Evolutionary conservation across 2,329 filamentous ascomycete genomes (phyloP).

Genomic region (Penicillium sp.): DNA sequence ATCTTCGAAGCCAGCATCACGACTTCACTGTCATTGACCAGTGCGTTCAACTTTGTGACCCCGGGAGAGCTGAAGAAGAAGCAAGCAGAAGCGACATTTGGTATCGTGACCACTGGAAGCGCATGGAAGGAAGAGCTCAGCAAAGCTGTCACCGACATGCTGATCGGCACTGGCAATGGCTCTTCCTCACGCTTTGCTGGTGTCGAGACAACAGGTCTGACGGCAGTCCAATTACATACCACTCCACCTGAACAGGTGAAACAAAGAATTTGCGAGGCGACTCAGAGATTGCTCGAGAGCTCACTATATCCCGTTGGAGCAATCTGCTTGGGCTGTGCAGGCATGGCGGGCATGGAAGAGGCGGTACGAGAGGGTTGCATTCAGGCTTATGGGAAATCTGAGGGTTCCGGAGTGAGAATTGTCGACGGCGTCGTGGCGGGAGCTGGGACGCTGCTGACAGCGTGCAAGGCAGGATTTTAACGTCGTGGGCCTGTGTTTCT

Average conservation of each 20-base stretch:
- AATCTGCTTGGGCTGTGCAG: conserved; percentile 83
- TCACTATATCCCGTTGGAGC: conserved; percentile 55
- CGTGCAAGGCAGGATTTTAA: conserved; percentile 40
- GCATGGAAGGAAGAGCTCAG: conserved; percentile 75
- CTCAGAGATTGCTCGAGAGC: conserved; percentile 60
- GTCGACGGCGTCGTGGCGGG: conserved; percentile 64
- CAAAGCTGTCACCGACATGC: conserved; percentile 61
- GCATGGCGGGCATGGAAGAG: conserved; percentile 81
- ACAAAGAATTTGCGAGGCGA: conserved; percentile 65
- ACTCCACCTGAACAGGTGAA: conserved; percentile 63
- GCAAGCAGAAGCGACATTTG: conserved; percentile 58
- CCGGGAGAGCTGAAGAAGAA: conserved; percentile 28
- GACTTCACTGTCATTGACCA: conserved; percentile 57
- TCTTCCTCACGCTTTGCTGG: conserved; percentile 64
- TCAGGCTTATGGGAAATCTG: conserved; percentile 60
- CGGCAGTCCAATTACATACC: conserved; percentile 74
- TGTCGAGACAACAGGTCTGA: conserved; percentile 76
- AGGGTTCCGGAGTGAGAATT: conserved; percentile 62
- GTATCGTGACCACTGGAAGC: conserved; percentile 82
- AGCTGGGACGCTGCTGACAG: conserved; percentile 35
- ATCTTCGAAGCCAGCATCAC: conserved; percentile 85
- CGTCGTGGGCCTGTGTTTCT: neutral
- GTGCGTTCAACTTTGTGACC: conserved; percentile 36
- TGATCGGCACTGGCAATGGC: conserved; percentile 51
- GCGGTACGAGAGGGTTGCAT: conserved; percentile 68